Percentiles rank a stretch among this genome's conserved stretches.
Evolutionary conservation across 257 asterid genomes (phyloP).

Genomic region (Penstemon newberryi): DNA sequence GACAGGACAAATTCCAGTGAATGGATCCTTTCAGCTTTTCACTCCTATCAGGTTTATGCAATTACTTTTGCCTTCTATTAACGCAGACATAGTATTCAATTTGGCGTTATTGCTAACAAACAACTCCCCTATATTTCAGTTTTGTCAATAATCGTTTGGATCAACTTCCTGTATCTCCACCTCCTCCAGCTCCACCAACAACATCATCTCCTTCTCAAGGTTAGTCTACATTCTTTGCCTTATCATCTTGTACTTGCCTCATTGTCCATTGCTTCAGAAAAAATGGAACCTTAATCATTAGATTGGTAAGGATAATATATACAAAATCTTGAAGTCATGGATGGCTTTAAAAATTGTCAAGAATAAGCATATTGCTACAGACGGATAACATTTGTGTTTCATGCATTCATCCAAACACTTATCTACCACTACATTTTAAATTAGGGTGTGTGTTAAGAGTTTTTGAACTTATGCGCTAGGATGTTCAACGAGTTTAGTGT

Average conservation of each 20-base stretch:
- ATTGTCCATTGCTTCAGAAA: not conserved
- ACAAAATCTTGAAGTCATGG: not conserved
- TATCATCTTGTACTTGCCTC: not conserved
- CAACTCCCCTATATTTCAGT: slow-evolving; percentile 47
- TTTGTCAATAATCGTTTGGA: slow-evolving; percentile 58
- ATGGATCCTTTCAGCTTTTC: slow-evolving; percentile 89
- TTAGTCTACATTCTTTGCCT: slow-evolving; percentile 19
- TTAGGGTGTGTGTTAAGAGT: not conserved
- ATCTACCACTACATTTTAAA: not conserved
- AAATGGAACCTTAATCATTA: not conserved
- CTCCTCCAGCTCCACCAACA: slow-evolving; percentile 68
- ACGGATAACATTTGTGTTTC: not conserved
- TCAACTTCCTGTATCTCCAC: slow-evolving; percentile 59
- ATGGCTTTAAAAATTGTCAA: not conserved
- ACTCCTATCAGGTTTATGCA: slow-evolving; percentile 85
- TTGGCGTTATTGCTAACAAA: slow-evolving; percentile 31
- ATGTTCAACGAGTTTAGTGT: not conserved
- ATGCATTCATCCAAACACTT: not conserved
- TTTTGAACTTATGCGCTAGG: not conserved
- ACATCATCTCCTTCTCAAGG: slow-evolving; percentile 47
- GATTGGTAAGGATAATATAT: not conserved
- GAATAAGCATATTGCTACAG: not conserved
- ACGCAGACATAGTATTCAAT: slow-evolving; percentile 10
- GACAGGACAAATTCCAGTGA: slow-evolving; percentile 64
- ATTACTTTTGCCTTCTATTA: slow-evolving; percentile 12